Conservation (phyloP, 805 yeast species). For the Metschnikowia shivogae region DNA sequence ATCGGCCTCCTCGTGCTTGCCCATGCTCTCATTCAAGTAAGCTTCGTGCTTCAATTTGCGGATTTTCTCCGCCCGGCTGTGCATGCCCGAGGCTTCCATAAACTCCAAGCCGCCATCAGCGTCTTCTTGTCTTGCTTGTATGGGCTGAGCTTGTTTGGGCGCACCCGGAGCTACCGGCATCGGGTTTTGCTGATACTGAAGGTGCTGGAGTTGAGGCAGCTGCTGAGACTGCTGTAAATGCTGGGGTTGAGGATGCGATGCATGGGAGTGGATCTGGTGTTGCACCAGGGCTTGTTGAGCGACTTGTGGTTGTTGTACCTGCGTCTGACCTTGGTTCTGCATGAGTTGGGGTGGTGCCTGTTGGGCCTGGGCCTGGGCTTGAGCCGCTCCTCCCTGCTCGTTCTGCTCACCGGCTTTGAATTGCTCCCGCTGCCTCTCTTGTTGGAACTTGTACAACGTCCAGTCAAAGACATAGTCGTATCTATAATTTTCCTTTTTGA, state of each 20-base stretch:
- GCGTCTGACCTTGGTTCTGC: constrained; percentile 1
- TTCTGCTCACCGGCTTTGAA: constrained; percentile 25
- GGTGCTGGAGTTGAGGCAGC: constrained; percentile 11
- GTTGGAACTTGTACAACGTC: constrained; percentile 80
- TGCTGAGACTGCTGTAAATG: constrained; percentile 9
- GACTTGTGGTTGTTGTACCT: constrained; percentile 3
- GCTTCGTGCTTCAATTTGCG: background rate
- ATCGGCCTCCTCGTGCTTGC: constrained; percentile 2
- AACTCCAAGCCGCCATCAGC: constrained; percentile 1
- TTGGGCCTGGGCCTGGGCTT: constrained; percentile 16
- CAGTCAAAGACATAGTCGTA: constrained; percentile 96
- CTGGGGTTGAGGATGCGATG: constrained; percentile 10
- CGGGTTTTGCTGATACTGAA: constrained; percentile 9
- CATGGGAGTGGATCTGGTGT: constrained; percentile 8
- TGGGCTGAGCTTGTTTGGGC: background rate
- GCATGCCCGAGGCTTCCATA: constrained; percentile 1
- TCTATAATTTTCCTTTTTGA: constrained; percentile 79
- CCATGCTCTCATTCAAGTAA: background rate
- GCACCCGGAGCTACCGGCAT: background rate
- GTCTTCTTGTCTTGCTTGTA: background rate
- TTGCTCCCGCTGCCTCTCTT: constrained; percentile 51
- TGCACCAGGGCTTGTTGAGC: constrained; percentile 7
- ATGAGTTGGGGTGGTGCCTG: constrained; percentile 5
- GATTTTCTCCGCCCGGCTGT: constrained; percentile 1
- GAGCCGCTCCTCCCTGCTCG: constrained; percentile 20